A percentile compares a stretch with the other conserved stretches of the same genome.
These are phyloP conservation scores for Colletotrichum tropicale DNA, from an alignment of 2,329 filamentous ascomycete species.

Conservation along the genomic window DNA sequence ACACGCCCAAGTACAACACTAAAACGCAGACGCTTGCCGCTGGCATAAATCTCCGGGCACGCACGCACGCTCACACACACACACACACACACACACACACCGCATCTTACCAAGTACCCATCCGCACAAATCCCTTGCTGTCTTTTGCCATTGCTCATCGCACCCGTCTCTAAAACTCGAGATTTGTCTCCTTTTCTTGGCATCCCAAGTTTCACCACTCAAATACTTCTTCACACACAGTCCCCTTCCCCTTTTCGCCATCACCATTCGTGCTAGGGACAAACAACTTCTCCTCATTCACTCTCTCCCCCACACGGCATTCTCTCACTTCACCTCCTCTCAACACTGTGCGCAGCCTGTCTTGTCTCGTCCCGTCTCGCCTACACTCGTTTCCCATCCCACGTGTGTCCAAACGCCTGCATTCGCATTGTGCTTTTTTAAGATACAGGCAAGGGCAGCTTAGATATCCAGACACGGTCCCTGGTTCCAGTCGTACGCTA, in stretches of 20 bases:
- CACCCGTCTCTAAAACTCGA: background rate
- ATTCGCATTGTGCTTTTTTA: background rate
- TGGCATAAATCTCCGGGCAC: background rate
- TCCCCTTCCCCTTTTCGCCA: background rate
- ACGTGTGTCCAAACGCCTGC: background rate
- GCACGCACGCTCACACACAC: background rate
- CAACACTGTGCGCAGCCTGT: background rate
- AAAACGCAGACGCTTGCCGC: background rate
- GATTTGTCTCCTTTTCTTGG: conserved; percentile 14
- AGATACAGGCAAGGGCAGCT: conserved; percentile 6
- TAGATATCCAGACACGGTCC: background rate
- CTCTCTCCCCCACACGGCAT: background rate
- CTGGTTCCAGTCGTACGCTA: background rate
- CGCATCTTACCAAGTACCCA: background rate
- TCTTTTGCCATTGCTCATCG: background rate
- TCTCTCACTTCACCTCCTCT: background rate
- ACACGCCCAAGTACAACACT: background rate
- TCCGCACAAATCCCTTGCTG: background rate
- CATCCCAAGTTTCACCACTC: conserved; percentile 1
- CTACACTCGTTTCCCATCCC: conserved; percentile 5
- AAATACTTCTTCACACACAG: background rate
- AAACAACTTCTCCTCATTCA: background rate
- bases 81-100: background rate
- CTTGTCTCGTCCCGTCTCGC: conserved; percentile 1
- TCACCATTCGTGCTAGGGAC: background rate